A percentile compares a stretch with the other conserved stretches of the same genome.
Evolutionary conservation across 2,329 filamentous ascomycete species (phyloP).

Genomic region (Knoxdaviesia capensis): DNA sequence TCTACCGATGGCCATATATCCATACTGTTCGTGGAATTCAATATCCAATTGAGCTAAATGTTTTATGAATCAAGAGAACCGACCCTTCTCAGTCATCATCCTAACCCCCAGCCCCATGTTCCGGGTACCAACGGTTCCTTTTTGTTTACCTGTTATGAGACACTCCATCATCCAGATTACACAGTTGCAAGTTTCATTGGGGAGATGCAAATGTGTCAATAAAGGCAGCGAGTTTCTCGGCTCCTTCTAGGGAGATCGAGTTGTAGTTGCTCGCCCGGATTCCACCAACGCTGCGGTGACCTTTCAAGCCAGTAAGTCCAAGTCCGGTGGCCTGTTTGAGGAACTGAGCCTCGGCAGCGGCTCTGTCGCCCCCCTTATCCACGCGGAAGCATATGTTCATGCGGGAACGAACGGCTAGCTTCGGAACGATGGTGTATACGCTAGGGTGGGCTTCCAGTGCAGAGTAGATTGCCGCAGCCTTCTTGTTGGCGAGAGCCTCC

Average conservation of each 20-base stretch:
- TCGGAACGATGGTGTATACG: constrained; percentile 59
- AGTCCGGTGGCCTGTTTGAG: constrained; percentile 47
- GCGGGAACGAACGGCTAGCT: constrained; percentile 54
- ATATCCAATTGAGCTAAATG: too few relatives aligned
- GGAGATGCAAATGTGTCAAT: constrained; percentile 28
- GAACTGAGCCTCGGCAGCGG: constrained; percentile 61
- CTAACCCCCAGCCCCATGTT: too few relatives aligned
- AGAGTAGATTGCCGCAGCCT: constrained; percentile 57
- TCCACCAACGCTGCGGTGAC: constrained; percentile 70
- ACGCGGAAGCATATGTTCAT: constrained; percentile 96
- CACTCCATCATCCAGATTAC: too few relatives aligned
- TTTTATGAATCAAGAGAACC: too few relatives aligned
- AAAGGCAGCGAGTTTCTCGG: constrained; percentile 46
- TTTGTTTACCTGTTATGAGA: too few relatives aligned
- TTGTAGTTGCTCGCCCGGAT: constrained; percentile 85
- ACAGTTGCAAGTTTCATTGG: too few relatives aligned
- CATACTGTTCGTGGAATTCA: too few relatives aligned
- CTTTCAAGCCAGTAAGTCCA: constrained; percentile 65
- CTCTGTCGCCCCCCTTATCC: constrained; percentile 33
- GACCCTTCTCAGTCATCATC: too few relatives aligned
- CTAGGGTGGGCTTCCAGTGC: constrained; percentile 54
- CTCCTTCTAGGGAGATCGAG: constrained; percentile 48
- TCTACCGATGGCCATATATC: too few relatives aligned
- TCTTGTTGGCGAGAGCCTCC: constrained; percentile 50
- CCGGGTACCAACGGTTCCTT: too few relatives aligned